A percentile compares a stretch with the other conserved stretches of the same genome.
phyloP scores from a whole-genome alignment of 179 eudicot genomes.

The Silene vulgaris region DNA sequence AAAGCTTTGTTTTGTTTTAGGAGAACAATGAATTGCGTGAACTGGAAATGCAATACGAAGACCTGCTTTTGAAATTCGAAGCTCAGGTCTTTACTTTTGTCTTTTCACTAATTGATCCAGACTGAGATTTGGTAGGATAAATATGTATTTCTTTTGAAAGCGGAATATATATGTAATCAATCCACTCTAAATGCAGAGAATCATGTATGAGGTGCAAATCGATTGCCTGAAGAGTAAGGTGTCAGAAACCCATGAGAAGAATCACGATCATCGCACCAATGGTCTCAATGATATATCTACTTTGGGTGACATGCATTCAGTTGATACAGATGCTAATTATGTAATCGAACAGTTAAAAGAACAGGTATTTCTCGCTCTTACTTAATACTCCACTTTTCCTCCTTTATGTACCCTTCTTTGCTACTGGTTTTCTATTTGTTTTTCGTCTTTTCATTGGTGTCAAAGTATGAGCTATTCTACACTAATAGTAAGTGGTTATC shows the following conservation, averaged over 20 bases:
- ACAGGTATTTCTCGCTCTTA: constrained; percentile 36
- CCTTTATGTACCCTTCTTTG: background rate
- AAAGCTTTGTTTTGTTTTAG: constrained; percentile 33
- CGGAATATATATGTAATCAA: background rate
- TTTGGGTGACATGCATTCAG: constrained; percentile 24
- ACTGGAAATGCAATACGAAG: constrained; percentile 60
- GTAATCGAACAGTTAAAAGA: constrained; percentile 69
- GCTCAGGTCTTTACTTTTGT: constrained; percentile 50
- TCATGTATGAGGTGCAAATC: constrained; percentile 54
- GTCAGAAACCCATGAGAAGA: constrained; percentile 36
- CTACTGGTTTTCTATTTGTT: constrained; percentile 2
- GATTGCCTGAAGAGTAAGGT: constrained; percentile 60
- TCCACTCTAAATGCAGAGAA: constrained; percentile 42
- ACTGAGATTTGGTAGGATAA: background rate
- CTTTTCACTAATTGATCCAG: background rate
- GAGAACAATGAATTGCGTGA: constrained; percentile 49
- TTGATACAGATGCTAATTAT: constrained; percentile 54
- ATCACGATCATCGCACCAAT: constrained; percentile 16
- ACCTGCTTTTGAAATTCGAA: constrained; percentile 58
- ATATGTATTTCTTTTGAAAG: too few species aligned
- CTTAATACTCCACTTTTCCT: background rate
- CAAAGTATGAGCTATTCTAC: background rate
- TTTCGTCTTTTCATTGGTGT: background rate
- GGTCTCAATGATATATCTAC: constrained; percentile 22
- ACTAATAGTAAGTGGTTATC: background rate